A percentile compares a stretch with the other conserved stretches of the same genome.
Conservation (phyloP, 805 yeast genomes). For the Ogataea sp. region DNA sequence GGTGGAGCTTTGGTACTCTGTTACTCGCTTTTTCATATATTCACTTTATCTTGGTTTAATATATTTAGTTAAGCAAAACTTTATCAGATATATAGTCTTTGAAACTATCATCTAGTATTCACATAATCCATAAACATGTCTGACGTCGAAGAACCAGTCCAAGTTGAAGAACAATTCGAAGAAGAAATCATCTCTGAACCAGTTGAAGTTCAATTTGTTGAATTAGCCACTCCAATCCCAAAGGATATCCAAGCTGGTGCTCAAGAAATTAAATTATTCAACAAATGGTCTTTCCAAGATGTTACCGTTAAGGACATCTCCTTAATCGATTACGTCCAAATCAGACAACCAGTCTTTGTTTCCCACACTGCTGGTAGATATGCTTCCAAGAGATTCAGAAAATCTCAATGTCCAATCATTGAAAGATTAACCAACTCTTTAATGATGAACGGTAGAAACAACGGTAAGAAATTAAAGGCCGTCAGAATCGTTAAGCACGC, state of each 20-base stretch:
- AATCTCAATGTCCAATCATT: slow-evolving; percentile 98
- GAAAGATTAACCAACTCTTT: slow-evolving; percentile 99
- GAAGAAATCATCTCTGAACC: slow-evolving; percentile 82
- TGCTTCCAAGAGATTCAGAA: slow-evolving; percentile 99
- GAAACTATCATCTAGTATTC: no score
- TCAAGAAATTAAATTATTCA: slow-evolving; percentile 94
- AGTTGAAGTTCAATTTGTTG: slow-evolving; percentile 68
- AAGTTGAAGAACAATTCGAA: slow-evolving; percentile 36
- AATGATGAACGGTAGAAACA: slow-evolving; percentile 99
- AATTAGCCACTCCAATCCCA: slow-evolving; percentile 94
- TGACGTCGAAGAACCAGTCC: slow-evolving; percentile 69
- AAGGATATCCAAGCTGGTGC: slow-evolving; percentile 94
- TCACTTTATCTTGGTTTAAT: not conserved
- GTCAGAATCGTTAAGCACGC: slow-evolving; percentile 99
- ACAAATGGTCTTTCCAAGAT: slow-evolving; percentile 99
- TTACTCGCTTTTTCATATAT: not conserved
- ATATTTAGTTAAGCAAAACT: no score
- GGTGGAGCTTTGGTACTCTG: no score
- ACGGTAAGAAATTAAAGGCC: slow-evolving; percentile 99
- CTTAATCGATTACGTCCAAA: slow-evolving; percentile 95
- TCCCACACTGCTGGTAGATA: slow-evolving; percentile 99
- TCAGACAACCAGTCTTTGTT: slow-evolving; percentile 95
- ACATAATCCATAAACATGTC: no score
- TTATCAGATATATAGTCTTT: no score
- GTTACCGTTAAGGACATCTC: slow-evolving; percentile 97